Conservation (phyloP, 805 yeast genomes). For the Priceomyces fermenticarens region DNA sequence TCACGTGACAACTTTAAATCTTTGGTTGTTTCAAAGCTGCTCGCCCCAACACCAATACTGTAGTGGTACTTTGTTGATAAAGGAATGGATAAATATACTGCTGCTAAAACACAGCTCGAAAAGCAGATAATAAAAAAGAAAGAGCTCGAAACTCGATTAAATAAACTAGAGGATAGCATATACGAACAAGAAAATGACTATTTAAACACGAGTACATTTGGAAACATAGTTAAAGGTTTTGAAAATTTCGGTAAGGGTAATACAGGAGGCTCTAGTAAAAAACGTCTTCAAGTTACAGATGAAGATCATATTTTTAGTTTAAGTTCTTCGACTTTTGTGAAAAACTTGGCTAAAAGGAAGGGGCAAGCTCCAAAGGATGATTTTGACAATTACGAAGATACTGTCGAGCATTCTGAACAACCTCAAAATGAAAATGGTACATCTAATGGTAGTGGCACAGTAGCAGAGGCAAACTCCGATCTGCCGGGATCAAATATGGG, state of each 20-base stretch:
- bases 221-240: constrained; percentile 89
- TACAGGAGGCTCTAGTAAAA: constrained; percentile 35
- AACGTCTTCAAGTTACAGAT: constrained; percentile 56
- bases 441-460: not conserved
- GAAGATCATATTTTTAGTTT: constrained; percentile 80
- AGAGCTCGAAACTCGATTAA: constrained; percentile 61
- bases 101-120: constrained; percentile 62
- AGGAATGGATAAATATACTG: constrained; percentile 53
- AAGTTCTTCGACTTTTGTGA: constrained; percentile 67
- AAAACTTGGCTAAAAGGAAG: constrained; percentile 50
- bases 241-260: constrained; percentile 65
- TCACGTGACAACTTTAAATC: too few relatives aligned
- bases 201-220: constrained; percentile 65
- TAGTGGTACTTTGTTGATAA: too few relatives aligned
- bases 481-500: constrained; percentile 15
- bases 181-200: constrained; percentile 77
- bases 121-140: constrained; percentile 60
- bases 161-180: constrained; percentile 69
- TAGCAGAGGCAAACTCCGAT: constrained; percentile 4
- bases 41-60: too few relatives aligned
- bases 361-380: constrained; percentile 35
- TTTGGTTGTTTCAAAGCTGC: too few relatives aligned
- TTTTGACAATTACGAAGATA: constrained; percentile 37
- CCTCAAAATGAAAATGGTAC: constrained; percentile 5
- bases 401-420: constrained; percentile 21